Base-by-base conservation (phyloP, 73 alveolate species). In the Urostyla sp. region DNA sequence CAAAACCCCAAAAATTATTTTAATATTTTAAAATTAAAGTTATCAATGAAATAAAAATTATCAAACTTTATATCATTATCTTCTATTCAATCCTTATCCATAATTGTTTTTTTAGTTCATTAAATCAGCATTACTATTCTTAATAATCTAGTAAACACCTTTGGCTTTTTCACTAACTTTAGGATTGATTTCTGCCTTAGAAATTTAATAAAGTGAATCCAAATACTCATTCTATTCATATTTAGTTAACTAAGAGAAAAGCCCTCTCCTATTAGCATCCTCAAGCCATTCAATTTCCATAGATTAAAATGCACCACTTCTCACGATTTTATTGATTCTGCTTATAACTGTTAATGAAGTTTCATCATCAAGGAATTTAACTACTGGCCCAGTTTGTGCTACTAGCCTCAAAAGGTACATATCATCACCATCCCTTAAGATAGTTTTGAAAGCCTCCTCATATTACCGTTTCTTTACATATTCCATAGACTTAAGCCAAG, bases 371-470 rank as follows among this genome's bases (percentile, higher is more conserved):
- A 69, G 69, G 21, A 46, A 31, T 55, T 69, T 69, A 10, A 69
- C 83, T 3, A 69, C 83, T 13, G 83, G 83, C 23, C 83, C 83
- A 24, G 83, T 69, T 32, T 69, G 60, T 10, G 83, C 83, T 13
- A 69, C 83, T 30, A 69, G 32, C 24, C 83, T 45, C 11, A 69
- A 37, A 23, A 69, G 45, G 23, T 69, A 69, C 34, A 69, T 45
- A 26, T 69, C 83, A 69, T 69, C 83, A 11, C 72, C 83, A 16
- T 69, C 83, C 54, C 49, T 69, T 69, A 69, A 27, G 37, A 69
- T 69, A n/a, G 49, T 18, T 27, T 55, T 45, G 31, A 46, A 69
- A 10, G 83, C 83, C 34, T 69, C 83, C 55, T 69, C 83, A 27
- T n/a, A 69, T 49, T 69, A 32, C n/a, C 40, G 16, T 32, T 30